phyloP scores from a whole-genome alignment of 768 basidiomycete species.

The Mycena belliarum region DNA sequence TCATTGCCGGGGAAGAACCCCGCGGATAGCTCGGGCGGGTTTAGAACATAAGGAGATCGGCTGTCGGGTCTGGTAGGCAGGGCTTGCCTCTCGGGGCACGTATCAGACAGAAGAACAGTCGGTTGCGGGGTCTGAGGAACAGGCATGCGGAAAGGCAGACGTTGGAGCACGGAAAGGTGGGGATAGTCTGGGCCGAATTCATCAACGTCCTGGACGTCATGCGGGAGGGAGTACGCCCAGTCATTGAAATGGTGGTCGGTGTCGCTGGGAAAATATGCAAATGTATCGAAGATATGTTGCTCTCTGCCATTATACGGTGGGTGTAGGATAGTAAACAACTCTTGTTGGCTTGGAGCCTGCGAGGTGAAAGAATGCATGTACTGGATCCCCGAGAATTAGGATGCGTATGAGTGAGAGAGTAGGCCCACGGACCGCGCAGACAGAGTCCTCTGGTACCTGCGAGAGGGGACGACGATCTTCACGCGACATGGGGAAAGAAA shows the following conservation, averaged over 20 bases:
- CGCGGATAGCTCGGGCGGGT: conserved; percentile 1
- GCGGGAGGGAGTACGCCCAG: not conserved
- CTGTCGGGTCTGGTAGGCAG: not conserved
- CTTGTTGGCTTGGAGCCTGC: not conserved
- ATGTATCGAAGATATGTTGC: conserved; percentile 3
- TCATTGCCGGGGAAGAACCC: not conserved
- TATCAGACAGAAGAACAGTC: not conserved
- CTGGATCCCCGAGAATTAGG: not conserved
- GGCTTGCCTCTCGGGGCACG: not conserved
- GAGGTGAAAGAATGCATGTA: conserved; percentile 8
- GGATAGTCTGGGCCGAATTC: not conserved
- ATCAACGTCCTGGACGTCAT: not conserved
- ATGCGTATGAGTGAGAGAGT: not conserved
- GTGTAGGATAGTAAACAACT: conserved; percentile 13
- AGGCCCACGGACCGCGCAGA: conserved; percentile 12
- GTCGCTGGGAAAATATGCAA: conserved; percentile 9
- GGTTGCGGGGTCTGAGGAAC: not conserved
- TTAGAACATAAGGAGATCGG: not conserved
- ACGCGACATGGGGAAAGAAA: conserved; percentile 5
- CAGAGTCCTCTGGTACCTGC: conserved; percentile 23
- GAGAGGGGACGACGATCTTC: conserved; percentile 24
- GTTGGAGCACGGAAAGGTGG: not conserved
- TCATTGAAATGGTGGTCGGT: not conserved
- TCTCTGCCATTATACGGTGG: conserved; percentile 15
- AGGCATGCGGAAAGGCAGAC: not conserved